These are phyloP conservation scores for Lecanicillium sp. DNA, from an alignment of 2,329 filamentous ascomycete species.

Conservation along the genomic window DNA sequence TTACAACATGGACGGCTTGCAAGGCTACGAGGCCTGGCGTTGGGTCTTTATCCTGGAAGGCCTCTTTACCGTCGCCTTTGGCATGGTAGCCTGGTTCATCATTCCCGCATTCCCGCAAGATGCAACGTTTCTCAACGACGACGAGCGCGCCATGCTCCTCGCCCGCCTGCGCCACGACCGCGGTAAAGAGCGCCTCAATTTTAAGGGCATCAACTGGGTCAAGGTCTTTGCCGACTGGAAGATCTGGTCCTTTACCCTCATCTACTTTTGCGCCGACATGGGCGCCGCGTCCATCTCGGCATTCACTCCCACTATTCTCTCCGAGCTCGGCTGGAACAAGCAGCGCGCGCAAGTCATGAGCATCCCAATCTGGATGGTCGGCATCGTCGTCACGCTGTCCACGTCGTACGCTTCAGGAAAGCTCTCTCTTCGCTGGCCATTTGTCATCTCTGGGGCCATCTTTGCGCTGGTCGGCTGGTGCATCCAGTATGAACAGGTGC, in stretches of 20 bases:
- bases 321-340: constrained; percentile 34
- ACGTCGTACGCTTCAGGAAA: constrained; percentile 9
- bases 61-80: constrained; percentile 40
- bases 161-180: constrained; percentile 42
- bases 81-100: constrained; percentile 36
- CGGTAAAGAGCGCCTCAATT: constrained; percentile 35
- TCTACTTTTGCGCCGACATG: constrained; percentile 35
- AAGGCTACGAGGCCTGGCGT: constrained; percentile 29
- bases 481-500: constrained; percentile 8
- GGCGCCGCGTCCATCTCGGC: constrained; percentile 40
- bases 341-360: constrained; percentile 37
- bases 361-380: constrained; percentile 19
- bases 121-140: constrained; percentile 38
- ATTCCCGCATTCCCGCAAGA: constrained; percentile 40
- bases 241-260: constrained; percentile 32
- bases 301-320: constrained; percentile 40
- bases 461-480: constrained; percentile 8
- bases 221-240: constrained; percentile 26
- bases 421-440: constrained; percentile 7
- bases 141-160: constrained; percentile 42
- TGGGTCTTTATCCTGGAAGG: constrained; percentile 58
- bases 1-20: constrained; percentile 7
- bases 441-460: constrained; percentile 6
- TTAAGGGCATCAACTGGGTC: constrained; percentile 34
- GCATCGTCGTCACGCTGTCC: constrained; percentile 11